Base-by-base conservation (phyloP, 2,329 filamentous ascomycete species). In the Microcyclospora pomicola region DNA sequence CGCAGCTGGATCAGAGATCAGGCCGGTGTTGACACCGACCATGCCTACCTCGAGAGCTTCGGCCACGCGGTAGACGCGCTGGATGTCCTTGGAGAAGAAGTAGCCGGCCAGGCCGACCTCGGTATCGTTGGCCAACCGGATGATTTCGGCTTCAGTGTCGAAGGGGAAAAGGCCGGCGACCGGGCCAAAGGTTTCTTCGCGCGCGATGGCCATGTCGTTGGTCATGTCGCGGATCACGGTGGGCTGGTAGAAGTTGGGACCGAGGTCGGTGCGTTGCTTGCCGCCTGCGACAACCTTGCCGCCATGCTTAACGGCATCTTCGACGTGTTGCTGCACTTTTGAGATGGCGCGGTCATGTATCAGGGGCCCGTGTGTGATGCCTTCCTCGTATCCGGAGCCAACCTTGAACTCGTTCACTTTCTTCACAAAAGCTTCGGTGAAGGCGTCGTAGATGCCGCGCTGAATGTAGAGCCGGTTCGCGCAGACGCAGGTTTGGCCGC, bases 151-250 rank as follows among this genome's bases (percentile, higher is more conserved):
- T 63, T 96, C 91, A 0, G 80, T 85, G 34, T 83, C 73, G 56
- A 96, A 98, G 35, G 77, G 72, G 67, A 95, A 95, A 11, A 96
- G 63, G 0, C 82, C 88, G 0, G 87, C 88, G 0, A 96, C 82
- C 2, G 91, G 91, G 0, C 91, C 91, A 57, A 98, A 98, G 0
- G 88, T 98, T 68, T 98, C 91, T 61, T 96, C 88, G 1, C 67
- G 67, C 4, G 83, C 79, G 49, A 96, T 72, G 42, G 74, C 71
- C 91, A 96, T 96, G 31, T 87, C 77, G 41, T 71, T 67, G 9
- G 71, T 93, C 79, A 94, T 88, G 45, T 82, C 82, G 9, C 82
- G 79, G 43, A 98, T 75, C 31, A 96, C 82, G 0, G 91, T 96
- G 2, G 84, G 85, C 53, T 86, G 74, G 65, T 81, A 94, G 66